A percentile compares a stretch with the other conserved stretches of the same genome.
phyloP scores from a whole-genome alignment of 495 filamentous ascomycete species.

The Penicillium robsamsonii region DNA sequence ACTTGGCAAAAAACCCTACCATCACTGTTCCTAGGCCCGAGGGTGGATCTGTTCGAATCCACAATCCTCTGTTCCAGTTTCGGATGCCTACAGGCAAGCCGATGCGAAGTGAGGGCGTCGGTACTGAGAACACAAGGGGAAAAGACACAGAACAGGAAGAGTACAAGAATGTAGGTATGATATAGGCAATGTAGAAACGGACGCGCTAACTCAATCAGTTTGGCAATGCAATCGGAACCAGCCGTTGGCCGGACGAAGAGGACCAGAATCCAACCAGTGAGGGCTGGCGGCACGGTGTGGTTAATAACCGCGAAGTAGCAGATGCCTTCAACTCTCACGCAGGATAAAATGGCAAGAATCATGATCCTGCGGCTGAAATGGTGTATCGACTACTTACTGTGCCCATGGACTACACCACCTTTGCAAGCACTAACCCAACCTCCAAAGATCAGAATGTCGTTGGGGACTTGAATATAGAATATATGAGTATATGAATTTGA shows the following conservation, averaged over 20 bases:
- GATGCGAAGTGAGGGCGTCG: conserved; percentile 9
- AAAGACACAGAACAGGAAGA: conserved; percentile 31
- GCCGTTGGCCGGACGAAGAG: conserved; percentile 11
- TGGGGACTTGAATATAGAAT: conserved; percentile 37
- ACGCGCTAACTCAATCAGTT: conserved; percentile 1
- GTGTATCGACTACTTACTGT: conserved; percentile 12
- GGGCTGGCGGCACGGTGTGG: conserved; percentile 12
- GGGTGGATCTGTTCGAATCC: conserved; percentile 18
- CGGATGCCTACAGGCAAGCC: conserved; percentile 12
- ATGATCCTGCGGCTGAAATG: conserved; percentile 11
- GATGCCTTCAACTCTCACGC: conserved; percentile 9
- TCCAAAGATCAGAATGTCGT: conserved; percentile 11
- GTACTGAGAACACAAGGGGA: conserved; percentile 11
- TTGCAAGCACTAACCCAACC: conserved; percentile 28
- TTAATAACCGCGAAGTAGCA: conserved; percentile 11
- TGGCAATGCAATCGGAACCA: conserved; percentile 12
- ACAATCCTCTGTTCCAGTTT: conserved; percentile 32
- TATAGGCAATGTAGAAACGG: too few species aligned
- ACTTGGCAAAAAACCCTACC: conserved; percentile 27
- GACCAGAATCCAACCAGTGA: conserved; percentile 9
- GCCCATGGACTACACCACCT: conserved; percentile 24
- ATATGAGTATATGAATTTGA: not conserved
- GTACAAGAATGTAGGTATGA: conserved; percentile 19
- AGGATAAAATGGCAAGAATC: conserved; percentile 8
- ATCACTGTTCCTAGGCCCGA: conserved; percentile 28